Percentiles rank a stretch among this genome's conserved stretches.
Conservation (phyloP, 805 yeast species). For the Yarrowia yakushimensis region DNA sequence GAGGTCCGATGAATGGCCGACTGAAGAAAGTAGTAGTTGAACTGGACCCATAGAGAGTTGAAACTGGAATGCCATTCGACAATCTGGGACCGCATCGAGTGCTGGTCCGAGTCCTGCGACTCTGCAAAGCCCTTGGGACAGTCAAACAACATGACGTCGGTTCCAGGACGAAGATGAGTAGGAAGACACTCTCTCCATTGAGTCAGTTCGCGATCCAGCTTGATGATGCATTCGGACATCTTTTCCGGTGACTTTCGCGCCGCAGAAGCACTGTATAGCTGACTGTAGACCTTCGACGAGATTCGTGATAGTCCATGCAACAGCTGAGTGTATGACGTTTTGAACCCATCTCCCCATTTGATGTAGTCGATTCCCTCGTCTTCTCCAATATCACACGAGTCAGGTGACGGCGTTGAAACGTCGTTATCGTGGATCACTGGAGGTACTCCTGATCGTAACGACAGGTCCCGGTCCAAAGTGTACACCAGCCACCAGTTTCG, state of each 20-base stretch:
- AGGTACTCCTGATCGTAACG: constrained; percentile 49
- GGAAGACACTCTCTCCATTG: constrained; percentile 31
- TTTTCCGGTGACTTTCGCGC: constrained; percentile 24
- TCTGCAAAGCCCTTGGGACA: constrained; percentile 5
- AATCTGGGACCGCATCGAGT: not conserved
- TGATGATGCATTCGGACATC: constrained; percentile 26
- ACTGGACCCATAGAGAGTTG: constrained; percentile 28
- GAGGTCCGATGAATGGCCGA: constrained; percentile 29
- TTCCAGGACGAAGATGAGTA: constrained; percentile 27
- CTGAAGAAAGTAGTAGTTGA: constrained; percentile 30
- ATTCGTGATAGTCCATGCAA: constrained; percentile 14
- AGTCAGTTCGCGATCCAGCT: constrained; percentile 29
- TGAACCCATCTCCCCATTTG: constrained; percentile 7
- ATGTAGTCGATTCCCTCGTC: constrained; percentile 18
- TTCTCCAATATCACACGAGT: not conserved
- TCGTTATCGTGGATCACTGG: constrained; percentile 40
- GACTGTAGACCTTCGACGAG: constrained; percentile 26
- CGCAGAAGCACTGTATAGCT: constrained; percentile 29
- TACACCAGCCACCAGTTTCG: constrained; percentile 51
- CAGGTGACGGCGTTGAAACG: constrained; percentile 26
- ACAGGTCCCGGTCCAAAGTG: constrained; percentile 44
- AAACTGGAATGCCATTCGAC: constrained; percentile 24
- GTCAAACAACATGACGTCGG: constrained; percentile 17
- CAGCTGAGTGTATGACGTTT: constrained; percentile 11
- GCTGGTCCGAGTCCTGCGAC: not conserved